These are phyloP conservation scores for Turnera subulata DNA, from an alignment of 345 rosid genomes.

Conservation along the genomic window DNA sequence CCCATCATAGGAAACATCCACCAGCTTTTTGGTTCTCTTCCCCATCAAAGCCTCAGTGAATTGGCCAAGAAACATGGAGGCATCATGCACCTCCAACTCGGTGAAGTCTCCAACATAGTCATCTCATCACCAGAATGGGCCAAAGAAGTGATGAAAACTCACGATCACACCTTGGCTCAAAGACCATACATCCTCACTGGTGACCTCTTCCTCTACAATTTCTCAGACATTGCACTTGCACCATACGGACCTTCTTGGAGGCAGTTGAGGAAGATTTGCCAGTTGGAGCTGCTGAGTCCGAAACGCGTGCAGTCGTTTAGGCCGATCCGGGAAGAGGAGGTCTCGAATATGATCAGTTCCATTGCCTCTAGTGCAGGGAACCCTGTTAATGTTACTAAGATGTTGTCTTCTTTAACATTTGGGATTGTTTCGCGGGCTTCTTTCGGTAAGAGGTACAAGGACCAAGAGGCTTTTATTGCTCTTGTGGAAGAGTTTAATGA, in stretches of 20 bases:
- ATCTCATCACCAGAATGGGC: conserved; percentile 28
- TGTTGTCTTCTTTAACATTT: conserved; percentile 9
- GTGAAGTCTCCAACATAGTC: conserved; percentile 10
- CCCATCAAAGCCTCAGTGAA: conserved; percentile 9
- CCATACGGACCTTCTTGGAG: conserved; percentile 30
- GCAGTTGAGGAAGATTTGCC: conserved; percentile 22
- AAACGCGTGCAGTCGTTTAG: conserved; percentile 21
- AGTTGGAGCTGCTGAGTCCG: conserved; percentile 7
- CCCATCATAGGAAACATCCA: too few species aligned
- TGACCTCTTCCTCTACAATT: neutral
- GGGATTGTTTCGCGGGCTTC: conserved; percentile 24
- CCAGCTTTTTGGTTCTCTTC: conserved; percentile 5
- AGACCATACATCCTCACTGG: neutral
- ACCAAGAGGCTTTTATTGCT: conserved; percentile 20
- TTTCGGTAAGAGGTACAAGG: conserved; percentile 15
- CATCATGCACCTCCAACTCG: conserved; percentile 11
- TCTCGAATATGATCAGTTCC: neutral
- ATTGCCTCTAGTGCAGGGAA: conserved; percentile 16
- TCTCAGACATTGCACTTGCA: conserved; percentile 7
- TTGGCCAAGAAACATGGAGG: conserved; percentile 14
- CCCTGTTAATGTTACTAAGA: conserved; percentile 15
- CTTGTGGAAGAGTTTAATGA: neutral
- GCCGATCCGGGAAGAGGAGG: conserved; percentile 25
- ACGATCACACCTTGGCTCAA: conserved; percentile 24
- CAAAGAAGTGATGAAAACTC: conserved; percentile 27